Base-by-base conservation (phyloP, 768 basidiomycete species). In the Lentinula lateritia region DNA sequence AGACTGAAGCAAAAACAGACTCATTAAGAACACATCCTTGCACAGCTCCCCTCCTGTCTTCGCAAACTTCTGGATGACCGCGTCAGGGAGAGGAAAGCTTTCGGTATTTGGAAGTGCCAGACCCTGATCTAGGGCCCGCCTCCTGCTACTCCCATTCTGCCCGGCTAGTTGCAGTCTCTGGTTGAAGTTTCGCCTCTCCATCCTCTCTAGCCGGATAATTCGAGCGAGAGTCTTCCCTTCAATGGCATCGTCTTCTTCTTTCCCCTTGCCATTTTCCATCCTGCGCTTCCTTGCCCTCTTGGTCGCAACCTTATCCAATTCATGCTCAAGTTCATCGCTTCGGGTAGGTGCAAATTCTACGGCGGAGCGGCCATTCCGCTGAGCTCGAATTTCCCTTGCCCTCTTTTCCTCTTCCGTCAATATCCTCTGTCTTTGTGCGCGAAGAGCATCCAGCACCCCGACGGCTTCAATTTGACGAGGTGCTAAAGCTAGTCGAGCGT, bases 1-100 rank as follows among this genome's bases (percentile, higher is more conserved):
- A 12, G 13, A 52, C 4, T 39, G 20, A n/a, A 35, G 52, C 12
- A 16, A 16, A 23, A 38, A 78, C 92, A 71, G 65, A 95, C 95
- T 91, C 55, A 98, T 76, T 23, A 95, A 81, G 66, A 92, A 92
- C 7, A 98, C 83, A 68, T 94, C 93, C 64, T 83, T 81, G 70
- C 86, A 88, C 28, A 98, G 68, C 69, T 95, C 88, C 42, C 92
- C 93, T 1, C 87, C 86, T 2, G 87, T 88, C 71, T 84, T 81
- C 18, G 84, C 80, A 68, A 92, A 89, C 70, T 86, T 89, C 64
- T 88, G 85, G 61, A 92, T 83, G 16, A 97, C 86, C 32, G 76
- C 71, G 50, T 81, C 77, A 5, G 95, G 93, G 13, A 98, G 72
- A 1, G 89, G 85, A 13, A 60, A 50, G 5, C 5, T 52, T 18